Conservation (phyloP, 441 rosid species). For the Biscutella laevigata region DNA sequence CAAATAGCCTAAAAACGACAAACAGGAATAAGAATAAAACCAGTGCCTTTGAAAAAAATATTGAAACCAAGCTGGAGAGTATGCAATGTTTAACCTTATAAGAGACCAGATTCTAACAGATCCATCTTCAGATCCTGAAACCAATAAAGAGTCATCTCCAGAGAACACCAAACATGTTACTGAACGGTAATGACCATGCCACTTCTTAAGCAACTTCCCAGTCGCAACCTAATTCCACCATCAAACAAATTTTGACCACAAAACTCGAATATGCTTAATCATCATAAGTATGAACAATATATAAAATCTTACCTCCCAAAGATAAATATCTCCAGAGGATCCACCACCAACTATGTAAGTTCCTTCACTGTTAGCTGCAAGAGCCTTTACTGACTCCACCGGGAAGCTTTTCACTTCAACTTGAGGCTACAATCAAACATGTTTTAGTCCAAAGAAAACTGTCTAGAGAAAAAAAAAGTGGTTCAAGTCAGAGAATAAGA, state of each 20-base stretch:
- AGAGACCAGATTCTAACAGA: conserved; percentile 80
- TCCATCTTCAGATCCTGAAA: conserved; percentile 84
- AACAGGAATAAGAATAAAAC: neutral
- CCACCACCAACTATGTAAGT: conserved; percentile 75
- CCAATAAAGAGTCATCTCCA: conserved; percentile 58
- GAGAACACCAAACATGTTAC: conserved; percentile 77
- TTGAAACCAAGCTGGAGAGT: neutral
- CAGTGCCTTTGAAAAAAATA: neutral
- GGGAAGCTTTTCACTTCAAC: conserved; percentile 75
- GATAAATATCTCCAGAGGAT: conserved; percentile 51
- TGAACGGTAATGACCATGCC: conserved; percentile 71
- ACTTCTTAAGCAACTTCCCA: conserved; percentile 71
- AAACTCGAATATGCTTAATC: neutral
- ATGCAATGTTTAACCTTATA: conserved; percentile 33
- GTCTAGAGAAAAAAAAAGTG: neutral
- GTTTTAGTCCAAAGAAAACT: neutral
- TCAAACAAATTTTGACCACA: neutral
- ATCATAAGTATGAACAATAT: neutral
- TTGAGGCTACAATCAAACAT: conserved; percentile 48
- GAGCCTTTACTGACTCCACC: conserved; percentile 55
- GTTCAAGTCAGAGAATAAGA: neutral
- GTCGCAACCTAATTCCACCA: conserved; percentile 49
- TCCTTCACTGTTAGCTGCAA: conserved; percentile 58
- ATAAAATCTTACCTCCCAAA: conserved; percentile 60
- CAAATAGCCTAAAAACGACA: conserved; percentile 55